phyloP scores from a whole-genome alignment of 352 stramenopile species.

The Salisapilia sapeloensis region DNA sequence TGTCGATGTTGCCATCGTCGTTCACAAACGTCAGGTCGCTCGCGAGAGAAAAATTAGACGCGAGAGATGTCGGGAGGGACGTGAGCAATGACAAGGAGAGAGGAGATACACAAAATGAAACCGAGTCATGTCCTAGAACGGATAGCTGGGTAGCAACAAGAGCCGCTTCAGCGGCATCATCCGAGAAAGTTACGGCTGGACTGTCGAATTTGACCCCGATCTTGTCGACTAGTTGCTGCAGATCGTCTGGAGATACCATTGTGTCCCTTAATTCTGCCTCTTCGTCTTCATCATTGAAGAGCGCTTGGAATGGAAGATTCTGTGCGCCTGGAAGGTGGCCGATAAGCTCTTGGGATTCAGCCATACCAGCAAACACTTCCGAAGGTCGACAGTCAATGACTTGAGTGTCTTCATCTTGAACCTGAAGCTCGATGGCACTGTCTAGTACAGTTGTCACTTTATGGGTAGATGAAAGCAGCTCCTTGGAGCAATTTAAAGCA shows the following conservation, averaged over 20 bases:
- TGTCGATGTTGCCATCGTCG: constrained; percentile 30
- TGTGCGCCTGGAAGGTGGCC: constrained; percentile 30
- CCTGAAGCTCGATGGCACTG: constrained; percentile 9
- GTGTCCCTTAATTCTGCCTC: constrained; percentile 7
- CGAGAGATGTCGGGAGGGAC: constrained; percentile 15
- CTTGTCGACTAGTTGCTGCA: constrained; percentile 19
- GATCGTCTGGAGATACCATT: constrained; percentile 16
- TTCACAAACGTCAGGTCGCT: constrained; percentile 21
- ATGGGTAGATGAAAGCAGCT: constrained; percentile 8
- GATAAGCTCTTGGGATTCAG: constrained; percentile 13
- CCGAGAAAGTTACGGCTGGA: constrained; percentile 23
- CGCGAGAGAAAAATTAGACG: constrained; percentile 21
- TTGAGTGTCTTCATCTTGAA: constrained; percentile 15
- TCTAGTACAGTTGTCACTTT: constrained; percentile 8
- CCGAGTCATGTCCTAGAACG: constrained; percentile 12
- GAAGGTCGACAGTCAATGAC: constrained; percentile 32
- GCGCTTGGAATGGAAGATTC: constrained; percentile 28
- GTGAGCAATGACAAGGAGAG: constrained; percentile 22
- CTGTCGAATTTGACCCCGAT: constrained; percentile 17
- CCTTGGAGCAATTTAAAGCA: constrained; percentile 19
- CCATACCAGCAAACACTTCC: constrained; percentile 28
- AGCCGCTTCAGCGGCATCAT: constrained; percentile 27
- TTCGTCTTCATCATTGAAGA: constrained; percentile 17
- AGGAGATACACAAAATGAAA: constrained; percentile 16
- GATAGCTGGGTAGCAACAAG: constrained; percentile 36